Evolutionary conservation across 805 yeast genomes (phyloP).

Genomic region (Barnettozyma sucrosica): DNA sequence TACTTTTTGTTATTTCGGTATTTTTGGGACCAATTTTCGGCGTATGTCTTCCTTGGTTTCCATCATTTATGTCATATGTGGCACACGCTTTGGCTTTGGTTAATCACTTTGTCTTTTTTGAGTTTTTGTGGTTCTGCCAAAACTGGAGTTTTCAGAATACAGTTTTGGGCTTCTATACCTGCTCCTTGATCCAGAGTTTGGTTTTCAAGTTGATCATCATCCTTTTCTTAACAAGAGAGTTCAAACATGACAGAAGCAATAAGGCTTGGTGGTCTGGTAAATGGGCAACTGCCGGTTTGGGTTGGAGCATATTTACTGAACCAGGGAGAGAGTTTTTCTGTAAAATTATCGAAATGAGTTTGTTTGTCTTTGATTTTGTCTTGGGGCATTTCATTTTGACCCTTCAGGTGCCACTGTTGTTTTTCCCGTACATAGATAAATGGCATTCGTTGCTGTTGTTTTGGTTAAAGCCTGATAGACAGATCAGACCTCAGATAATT

Average conservation of each 20-base stretch:
- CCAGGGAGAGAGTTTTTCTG: slow-evolving; percentile 54
- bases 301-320: slow-evolving; percentile 48
- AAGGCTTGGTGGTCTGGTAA: slow-evolving; percentile 69
- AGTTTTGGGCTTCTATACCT: slow-evolving; percentile 47
- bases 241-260: slow-evolving; percentile 47
- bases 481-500: slow-evolving; percentile 41
- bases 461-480: slow-evolving; percentile 51
- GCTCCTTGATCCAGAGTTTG: slow-evolving; percentile 43
- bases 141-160: slow-evolving; percentile 49
- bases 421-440: slow-evolving; percentile 51
- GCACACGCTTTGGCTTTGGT: slow-evolving; percentile 45
- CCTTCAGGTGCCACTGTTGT: slow-evolving; percentile 46
- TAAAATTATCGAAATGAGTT: slow-evolving; percentile 50
- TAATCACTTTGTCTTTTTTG: slow-evolving; percentile 44
- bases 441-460: slow-evolving; percentile 56
- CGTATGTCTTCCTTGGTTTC: slow-evolving; percentile 34
- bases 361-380: slow-evolving; percentile 48
- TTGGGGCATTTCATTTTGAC: slow-evolving; percentile 49
- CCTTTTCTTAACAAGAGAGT: slow-evolving; percentile 48
- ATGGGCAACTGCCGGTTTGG: slow-evolving; percentile 53
- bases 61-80: slow-evolving; percentile 43
- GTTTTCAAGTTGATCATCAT: slow-evolving; percentile 41
- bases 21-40: slow-evolving; percentile 44
- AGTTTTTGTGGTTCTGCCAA: slow-evolving; percentile 50
- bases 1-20: slow-evolving; percentile 37